phyloP scores from a whole-genome alignment of 2,329 filamentous ascomycete species.

The Fusarium redolens region DNA sequence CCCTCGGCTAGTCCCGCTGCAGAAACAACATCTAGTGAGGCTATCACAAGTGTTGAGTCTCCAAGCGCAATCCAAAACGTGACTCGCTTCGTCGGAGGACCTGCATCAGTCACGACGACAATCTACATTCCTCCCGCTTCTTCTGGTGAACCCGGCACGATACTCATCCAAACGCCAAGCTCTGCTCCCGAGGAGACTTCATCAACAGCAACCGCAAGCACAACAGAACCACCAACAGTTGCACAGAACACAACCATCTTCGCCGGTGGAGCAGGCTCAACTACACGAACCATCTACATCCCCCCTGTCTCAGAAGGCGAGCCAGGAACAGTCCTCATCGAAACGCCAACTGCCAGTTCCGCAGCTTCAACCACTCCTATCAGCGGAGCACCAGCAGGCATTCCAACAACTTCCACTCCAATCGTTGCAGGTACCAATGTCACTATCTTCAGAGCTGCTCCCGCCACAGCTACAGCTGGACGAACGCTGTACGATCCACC shows the following conservation, averaged over 20 bases:
- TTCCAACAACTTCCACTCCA: neutral
- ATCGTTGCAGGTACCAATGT: conserved; percentile 1
- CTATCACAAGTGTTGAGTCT: neutral
- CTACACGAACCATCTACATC: conserved; percentile 4
- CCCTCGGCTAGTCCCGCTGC: neutral
- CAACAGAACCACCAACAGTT: neutral
- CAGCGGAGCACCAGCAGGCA: neutral
- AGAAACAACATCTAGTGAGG: neutral
- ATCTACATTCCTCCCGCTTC: neutral
- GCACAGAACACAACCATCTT: conserved; percentile 5
- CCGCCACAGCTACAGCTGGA: conserved; percentile 5
- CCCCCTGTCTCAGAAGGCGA: neutral
- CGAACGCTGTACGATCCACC: conserved; percentile 14
- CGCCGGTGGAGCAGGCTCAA: neutral
- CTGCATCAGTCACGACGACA: neutral
- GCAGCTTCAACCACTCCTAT: neutral
- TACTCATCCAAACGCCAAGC: conserved; percentile 3
- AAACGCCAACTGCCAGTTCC: neutral
- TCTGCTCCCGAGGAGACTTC: neutral
- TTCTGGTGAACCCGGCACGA: neutral
- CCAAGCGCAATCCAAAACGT: neutral
- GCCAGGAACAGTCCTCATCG: conserved; percentile 16
- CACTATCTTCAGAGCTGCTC: conserved; percentile 6
- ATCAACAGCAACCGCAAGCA: neutral
- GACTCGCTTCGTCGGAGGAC: neutral